Evolutionary conservation across 495 filamentous ascomycete species (phyloP).

Genomic region (Hyaloscypha bicolor): DNA sequence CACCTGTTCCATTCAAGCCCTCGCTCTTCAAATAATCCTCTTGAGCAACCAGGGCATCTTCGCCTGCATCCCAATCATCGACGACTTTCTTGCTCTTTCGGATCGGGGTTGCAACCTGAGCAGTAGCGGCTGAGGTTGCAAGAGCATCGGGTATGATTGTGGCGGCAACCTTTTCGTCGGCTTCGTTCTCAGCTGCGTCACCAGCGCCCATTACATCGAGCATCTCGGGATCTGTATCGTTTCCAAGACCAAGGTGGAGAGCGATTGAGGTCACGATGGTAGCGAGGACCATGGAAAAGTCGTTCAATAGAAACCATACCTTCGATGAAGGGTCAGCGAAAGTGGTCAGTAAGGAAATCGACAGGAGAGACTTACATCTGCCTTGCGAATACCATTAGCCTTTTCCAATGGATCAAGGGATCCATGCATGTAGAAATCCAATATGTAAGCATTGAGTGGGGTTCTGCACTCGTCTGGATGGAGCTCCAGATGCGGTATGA

Average conservation of each 20-base stretch:
- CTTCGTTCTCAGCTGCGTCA: conserved; percentile 35
- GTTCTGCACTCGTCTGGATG: conserved; percentile 50
- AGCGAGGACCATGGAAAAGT: conserved; percentile 70
- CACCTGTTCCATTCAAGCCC: conserved; percentile 17
- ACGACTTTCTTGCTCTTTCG: conserved; percentile 41
- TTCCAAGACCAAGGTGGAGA: conserved; percentile 41
- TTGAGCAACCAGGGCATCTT: conserved; percentile 30
- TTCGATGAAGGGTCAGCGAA: conserved; percentile 55
- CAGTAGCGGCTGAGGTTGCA: conserved; percentile 9
- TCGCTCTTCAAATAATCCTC: conserved; percentile 33
- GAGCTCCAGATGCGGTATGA: conserved; percentile 65
- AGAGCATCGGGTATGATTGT: conserved; percentile 17
- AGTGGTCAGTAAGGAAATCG: conserved; percentile 46
- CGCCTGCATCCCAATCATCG: conserved; percentile 43
- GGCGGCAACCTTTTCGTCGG: conserved; percentile 36
- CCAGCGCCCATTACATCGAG: conserved; percentile 43
- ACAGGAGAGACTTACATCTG: conserved; percentile 66
- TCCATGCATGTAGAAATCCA: conserved; percentile 76
- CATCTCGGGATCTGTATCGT: conserved; percentile 44
- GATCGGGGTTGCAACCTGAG: conserved; percentile 14
- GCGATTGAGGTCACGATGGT: conserved; percentile 63
- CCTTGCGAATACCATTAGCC: conserved; percentile 61
- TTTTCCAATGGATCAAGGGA: conserved; percentile 53
- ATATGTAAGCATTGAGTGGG: conserved; percentile 70
- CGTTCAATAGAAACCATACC: conserved; percentile 41